These are phyloP conservation scores for Fusarium liriodendri DNA, from an alignment of 2,329 filamentous ascomycete species.

Conservation along the genomic window DNA sequence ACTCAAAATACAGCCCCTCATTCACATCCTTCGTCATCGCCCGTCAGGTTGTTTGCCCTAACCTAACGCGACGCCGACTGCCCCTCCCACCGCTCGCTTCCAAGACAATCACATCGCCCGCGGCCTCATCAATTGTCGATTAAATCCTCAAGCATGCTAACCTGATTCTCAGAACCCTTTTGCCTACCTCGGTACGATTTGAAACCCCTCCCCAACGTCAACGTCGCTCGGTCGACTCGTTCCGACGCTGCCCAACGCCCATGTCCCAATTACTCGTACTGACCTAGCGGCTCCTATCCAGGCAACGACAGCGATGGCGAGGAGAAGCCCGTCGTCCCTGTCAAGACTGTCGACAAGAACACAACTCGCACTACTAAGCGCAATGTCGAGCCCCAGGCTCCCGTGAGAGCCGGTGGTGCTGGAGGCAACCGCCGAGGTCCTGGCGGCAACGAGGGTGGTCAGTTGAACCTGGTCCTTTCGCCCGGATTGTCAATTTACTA, in stretches of 20 bases:
- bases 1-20: conserved; percentile 34
- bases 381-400: conserved; percentile 82
- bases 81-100: background rate
- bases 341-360: conserved; percentile 91
- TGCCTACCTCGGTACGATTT: conserved; percentile 91
- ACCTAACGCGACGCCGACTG: conserved; percentile 19
- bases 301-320: conserved; percentile 72
- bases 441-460: conserved; percentile 89
- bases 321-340: conserved; percentile 81
- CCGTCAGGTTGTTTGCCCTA: conserved; percentile 38
- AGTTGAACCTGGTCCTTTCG: conserved; percentile 48
- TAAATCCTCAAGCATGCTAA: conserved; percentile 31
- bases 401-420: conserved; percentile 58
- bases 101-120: conserved; percentile 5
- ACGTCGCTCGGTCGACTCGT: conserved; percentile 32
- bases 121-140: background rate
- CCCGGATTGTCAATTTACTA: conserved; percentile 19
- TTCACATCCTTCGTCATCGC: conserved; percentile 31
- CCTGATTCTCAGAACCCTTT: conserved; percentile 84
- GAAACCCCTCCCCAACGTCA: conserved; percentile 34
- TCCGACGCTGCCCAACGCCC: conserved; percentile 23
- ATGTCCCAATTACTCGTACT: conserved; percentile 38
- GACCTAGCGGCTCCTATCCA: conserved; percentile 44
- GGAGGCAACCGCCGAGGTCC: conserved; percentile 64
- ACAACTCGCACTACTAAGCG: conserved; percentile 82